phyloP scores from a whole-genome alignment of 2,329 filamentous ascomycete species.

The Diaporthe amygdali region DNA sequence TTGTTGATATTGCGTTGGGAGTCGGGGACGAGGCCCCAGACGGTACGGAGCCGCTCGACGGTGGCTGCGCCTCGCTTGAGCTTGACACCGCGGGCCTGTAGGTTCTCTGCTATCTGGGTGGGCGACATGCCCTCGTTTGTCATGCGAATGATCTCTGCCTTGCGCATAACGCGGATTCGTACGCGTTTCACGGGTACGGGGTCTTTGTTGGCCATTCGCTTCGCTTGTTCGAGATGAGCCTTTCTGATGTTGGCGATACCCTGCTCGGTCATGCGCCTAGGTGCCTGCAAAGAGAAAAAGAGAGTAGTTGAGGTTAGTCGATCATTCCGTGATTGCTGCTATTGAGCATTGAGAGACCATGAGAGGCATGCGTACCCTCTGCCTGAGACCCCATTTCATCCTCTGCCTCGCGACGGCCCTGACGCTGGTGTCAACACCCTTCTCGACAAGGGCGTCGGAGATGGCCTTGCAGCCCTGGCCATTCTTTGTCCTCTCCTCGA shows the following conservation, averaged over 20 bases:
- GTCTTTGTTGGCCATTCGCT: slow-evolving; percentile 11
- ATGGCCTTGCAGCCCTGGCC: slow-evolving; percentile 21
- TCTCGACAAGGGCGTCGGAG: slow-evolving; percentile 7
- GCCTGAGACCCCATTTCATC: slow-evolving; percentile 19
- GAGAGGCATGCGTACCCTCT: neutral
- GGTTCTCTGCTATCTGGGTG: slow-evolving; percentile 13
- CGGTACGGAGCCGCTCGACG: slow-evolving; percentile 17
- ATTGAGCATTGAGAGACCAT: neutral
- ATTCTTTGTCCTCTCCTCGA: slow-evolving; percentile 14
- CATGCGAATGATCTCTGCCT: slow-evolving; percentile 24
- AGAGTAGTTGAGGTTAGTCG: neutral
- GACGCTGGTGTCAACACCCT: slow-evolving; percentile 16
- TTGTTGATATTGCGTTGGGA: slow-evolving; percentile 1
- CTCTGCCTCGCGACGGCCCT: slow-evolving; percentile 19
- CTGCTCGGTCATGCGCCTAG: slow-evolving; percentile 15
- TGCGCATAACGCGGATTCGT: slow-evolving; percentile 19
- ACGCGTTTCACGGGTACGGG: slow-evolving; percentile 5
- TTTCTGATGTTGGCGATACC: slow-evolving; percentile 22
- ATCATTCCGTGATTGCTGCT: neutral
- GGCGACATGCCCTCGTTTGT: slow-evolving; percentile 17
- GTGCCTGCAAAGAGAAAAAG: neutral
- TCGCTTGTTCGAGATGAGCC: slow-evolving; percentile 14
- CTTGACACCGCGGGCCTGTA: slow-evolving; percentile 11
- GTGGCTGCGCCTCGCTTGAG: slow-evolving; percentile 11
- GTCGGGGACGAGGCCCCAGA: slow-evolving; percentile 11